phyloP scores from a whole-genome alignment of 768 basidiomycete genomes.

The Trametes cubensis region DNA sequence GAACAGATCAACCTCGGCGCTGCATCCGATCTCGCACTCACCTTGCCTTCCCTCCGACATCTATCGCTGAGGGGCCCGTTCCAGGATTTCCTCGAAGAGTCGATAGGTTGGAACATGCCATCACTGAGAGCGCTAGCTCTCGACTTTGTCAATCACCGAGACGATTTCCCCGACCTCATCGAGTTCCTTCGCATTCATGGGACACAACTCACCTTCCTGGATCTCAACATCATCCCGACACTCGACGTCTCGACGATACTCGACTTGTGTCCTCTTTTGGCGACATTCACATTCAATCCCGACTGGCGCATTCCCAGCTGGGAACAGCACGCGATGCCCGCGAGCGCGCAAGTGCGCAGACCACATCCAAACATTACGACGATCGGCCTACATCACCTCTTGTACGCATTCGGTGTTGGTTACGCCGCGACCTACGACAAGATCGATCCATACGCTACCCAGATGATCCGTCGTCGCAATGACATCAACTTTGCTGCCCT shows the following conservation, averaged over 20 bases:
- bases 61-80: constrained; percentile 63
- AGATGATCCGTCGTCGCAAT: constrained; percentile 52
- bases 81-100: constrained; percentile 70
- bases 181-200: constrained; percentile 67
- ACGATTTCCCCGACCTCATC: constrained; percentile 59
- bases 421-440: constrained; percentile 46
- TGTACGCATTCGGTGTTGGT: constrained; percentile 70
- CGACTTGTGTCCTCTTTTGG: constrained; percentile 63
- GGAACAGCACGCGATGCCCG: constrained; percentile 31
- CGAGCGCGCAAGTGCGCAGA: constrained; percentile 44
- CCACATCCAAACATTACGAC: constrained; percentile 61
- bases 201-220: constrained; percentile 58
- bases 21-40: constrained; percentile 56
- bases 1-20: constrained; percentile 58
- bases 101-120: constrained; percentile 66
- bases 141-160: constrained; percentile 48
- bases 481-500: constrained; percentile 66
- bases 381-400: constrained; percentile 71
- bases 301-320: constrained; percentile 61
- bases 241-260: constrained; percentile 63
- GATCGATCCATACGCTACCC: constrained; percentile 46
- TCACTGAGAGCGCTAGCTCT: constrained; percentile 59
- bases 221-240: constrained; percentile 59
- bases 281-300: constrained; percentile 69
- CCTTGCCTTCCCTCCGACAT: constrained; percentile 59